Evolutionary conservation across 1,284 basidiomycete genomes (phyloP).

Genomic region (Farysia itapuensis): DNA sequence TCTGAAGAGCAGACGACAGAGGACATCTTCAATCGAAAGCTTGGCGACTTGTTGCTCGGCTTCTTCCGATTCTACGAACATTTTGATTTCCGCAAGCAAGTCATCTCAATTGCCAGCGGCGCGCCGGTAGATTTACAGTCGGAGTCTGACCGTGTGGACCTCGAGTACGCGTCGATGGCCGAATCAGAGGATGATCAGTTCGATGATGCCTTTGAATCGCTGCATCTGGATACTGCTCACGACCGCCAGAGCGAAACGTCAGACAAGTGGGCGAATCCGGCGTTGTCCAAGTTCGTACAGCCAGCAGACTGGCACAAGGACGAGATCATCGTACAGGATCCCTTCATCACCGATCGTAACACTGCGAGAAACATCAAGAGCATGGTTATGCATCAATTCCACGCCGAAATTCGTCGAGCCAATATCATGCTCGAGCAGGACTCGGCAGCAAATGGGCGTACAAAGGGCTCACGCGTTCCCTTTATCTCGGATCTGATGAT

Average conservation of each 20-base stretch:
- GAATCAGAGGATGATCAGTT: conserved; percentile 1
- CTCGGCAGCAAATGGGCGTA: not conserved
- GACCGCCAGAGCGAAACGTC: not conserved
- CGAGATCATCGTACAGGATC: conserved; percentile 58
- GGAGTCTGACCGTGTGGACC: conserved; percentile 1
- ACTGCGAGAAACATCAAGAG: conserved; percentile 51
- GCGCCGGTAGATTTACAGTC: conserved; percentile 3
- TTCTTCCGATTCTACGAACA: conserved; percentile 19
- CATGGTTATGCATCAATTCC: conserved; percentile 9
- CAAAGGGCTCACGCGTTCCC: conserved; percentile 1
- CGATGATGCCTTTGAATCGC: not conserved
- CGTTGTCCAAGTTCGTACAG: conserved; percentile 31
- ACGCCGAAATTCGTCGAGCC: conserved; percentile 15
- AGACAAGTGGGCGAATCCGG: not conserved
- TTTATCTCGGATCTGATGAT: conserved; percentile 18
- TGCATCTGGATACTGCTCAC: not conserved
- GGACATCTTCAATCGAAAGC: conserved; percentile 6
- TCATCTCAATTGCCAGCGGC: conserved; percentile 21
- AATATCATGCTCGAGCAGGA: conserved; percentile 3
- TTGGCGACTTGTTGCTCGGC: conserved; percentile 16
- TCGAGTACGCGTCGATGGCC: conserved; percentile 8
- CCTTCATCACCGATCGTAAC: conserved; percentile 60
- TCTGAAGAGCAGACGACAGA: not conserved
- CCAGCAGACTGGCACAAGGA: conserved; percentile 47
- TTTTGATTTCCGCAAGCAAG: conserved; percentile 8